Conservation (phyloP, 192 early-diverging fungal genomes). For the Ambispora gerdemannii region DNA sequence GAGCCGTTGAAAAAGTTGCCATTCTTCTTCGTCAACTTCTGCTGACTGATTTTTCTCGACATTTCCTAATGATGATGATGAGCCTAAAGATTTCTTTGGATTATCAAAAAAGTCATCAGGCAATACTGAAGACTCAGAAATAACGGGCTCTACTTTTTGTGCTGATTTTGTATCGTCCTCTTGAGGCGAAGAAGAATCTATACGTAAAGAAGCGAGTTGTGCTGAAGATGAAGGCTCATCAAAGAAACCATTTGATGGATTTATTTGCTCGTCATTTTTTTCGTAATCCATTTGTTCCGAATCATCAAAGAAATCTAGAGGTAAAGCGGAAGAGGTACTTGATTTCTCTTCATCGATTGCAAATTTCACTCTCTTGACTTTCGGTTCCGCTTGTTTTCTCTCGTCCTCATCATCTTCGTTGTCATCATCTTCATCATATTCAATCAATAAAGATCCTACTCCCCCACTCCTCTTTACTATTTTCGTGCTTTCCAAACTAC, state of each 20-base stretch:
- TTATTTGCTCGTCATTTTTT: not conserved
- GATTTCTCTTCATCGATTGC: not conserved
- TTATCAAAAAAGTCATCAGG: slow-evolving; percentile 28
- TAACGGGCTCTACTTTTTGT: not conserved
- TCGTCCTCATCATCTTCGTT: not conserved
- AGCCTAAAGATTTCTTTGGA: no score
- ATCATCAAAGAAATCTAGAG: not conserved
- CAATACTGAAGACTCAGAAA: not conserved
- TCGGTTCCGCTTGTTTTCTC: not conserved
- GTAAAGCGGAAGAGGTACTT: not conserved
- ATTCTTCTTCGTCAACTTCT: slow-evolving; percentile 27
- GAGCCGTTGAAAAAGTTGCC: slow-evolving; percentile 21
- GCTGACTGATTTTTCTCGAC: not conserved
- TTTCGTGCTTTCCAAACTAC: not conserved
- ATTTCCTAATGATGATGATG: not conserved
- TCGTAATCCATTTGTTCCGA: not conserved
- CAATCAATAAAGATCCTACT: not conserved
- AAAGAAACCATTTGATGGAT: not conserved
- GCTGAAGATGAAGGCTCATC: not conserved
- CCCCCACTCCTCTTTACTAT: not conserved
- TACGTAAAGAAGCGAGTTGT: not conserved
- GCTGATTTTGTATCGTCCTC: not conserved
- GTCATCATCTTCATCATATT: not conserved
- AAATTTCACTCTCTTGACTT: not conserved
- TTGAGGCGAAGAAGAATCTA: not conserved